Evolutionary conservation across 2,329 filamentous ascomycete genomes (phyloP), one percentile per base, ranked within the genome.

Genomic region (Zalaria obscura): DNA sequence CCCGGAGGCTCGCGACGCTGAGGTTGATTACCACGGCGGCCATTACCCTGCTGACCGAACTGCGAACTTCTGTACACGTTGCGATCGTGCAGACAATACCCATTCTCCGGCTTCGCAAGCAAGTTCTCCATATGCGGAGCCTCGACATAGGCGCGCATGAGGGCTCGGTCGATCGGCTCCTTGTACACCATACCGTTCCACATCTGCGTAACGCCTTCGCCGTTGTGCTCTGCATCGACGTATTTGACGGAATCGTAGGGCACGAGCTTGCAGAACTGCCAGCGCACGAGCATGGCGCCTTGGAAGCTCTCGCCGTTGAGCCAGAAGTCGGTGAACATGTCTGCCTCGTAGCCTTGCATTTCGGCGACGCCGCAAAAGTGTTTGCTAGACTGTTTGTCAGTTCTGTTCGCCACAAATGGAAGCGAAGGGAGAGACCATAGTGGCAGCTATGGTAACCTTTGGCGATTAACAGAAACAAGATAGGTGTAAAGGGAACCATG

Each of bases 111-210:
- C 5, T 35, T 31, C 9, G 36, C 39, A 5, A 44, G 36, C 28
- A 44, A 5, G 31, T 44, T 44, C 32, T 44, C 39, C 4, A 38
- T 8, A 31, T 44, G 38, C 11, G 42, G 39, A 25, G 35, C 35
- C 28, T 44, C 39, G 31, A 44, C 31, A 10, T 44, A 44, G 8
- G 9, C 26, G 25, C 39, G 34, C 32, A 44, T 27, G 27, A 44
- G 36, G 7, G 36, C 39, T 9, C 42, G 38, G 9, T 39, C 42
- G 10, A 40, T 38, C 4, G 5, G n/a, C n/a, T 44, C 42, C 27
- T 35, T 26, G 31, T 44, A 44, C 42, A 38, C 25, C 42, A 44
- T 44, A 18, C 42, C 42, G 7, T 44, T 44, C 42, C 42, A 44
- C 42, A 44, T 44, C 32, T 44, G 42, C 4, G 42, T 44, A 18